Conservation (phyloP, 78 protist genomes). For the Dictyostelium citrinum region DNA sequence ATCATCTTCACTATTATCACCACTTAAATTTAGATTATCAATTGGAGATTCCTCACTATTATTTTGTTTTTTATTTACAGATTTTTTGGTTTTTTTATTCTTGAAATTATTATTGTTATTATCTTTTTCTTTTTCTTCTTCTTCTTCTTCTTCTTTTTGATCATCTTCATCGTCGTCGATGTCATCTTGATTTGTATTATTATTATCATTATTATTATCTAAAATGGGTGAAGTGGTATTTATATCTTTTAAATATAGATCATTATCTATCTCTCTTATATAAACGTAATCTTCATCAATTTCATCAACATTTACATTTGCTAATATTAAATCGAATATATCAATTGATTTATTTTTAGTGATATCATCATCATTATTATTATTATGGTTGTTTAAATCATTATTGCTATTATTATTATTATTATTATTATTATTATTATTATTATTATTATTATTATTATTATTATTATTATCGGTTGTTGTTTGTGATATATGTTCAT, state of each 20-base stretch:
- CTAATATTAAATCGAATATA: slow-evolving; percentile 53
- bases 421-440: too few species aligned
- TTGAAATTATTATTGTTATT: not conserved
- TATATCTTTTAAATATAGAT: slow-evolving; percentile 5
- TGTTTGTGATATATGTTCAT: not conserved
- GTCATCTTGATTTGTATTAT: not conserved
- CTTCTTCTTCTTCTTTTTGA: not conserved
- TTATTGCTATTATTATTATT: not conserved
- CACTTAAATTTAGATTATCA: not conserved
- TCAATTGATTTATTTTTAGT: not conserved
- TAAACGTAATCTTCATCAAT: slow-evolving; percentile 33
- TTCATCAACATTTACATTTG: slow-evolving; percentile 45
- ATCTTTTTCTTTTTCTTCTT: not conserved
- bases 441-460: not conserved
- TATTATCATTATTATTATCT: not conserved
- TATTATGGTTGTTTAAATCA: not conserved
- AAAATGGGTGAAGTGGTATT: not conserved
- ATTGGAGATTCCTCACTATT: not conserved
- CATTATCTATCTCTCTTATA: slow-evolving; percentile 31
- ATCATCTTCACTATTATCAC: not conserved
- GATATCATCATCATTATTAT: not conserved
- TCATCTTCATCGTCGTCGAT: not conserved
- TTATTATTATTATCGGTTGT: not conserved
- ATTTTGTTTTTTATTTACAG: not conserved
- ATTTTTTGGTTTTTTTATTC: not conserved